Conservation (phyloP, 257 asterid species). For the Hygrophila difformis region DNA sequence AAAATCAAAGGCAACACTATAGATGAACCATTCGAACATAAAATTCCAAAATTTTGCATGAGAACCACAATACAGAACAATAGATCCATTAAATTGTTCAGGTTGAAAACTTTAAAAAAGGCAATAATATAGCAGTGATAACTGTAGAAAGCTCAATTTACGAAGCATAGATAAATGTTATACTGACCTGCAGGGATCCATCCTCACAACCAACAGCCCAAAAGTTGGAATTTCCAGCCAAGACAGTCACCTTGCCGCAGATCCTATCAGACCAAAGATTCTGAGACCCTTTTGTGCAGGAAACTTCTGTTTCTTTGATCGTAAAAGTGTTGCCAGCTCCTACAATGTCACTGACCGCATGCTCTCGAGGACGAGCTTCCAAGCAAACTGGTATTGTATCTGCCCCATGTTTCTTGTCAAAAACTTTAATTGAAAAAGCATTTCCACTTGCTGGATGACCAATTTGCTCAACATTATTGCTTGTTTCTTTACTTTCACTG, state of each 20-base stretch:
- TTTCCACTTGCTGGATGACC: slow-evolving; percentile 39
- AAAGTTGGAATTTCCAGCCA: slow-evolving; percentile 93
- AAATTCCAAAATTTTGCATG: too few relatives aligned
- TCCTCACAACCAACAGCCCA: slow-evolving; percentile 99
- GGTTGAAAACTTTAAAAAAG: too few relatives aligned
- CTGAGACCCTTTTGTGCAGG: slow-evolving; percentile 55
- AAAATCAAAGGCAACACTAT: too few relatives aligned
- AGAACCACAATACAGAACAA: neutral
- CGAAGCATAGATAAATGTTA: slow-evolving; percentile 3
- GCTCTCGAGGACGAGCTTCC: slow-evolving; percentile 89
- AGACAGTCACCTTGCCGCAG: slow-evolving; percentile 78
- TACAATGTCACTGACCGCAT: slow-evolving; percentile 59
- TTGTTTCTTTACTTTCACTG: slow-evolving; percentile 48
- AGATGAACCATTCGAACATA: too few relatives aligned
- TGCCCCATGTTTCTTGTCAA: slow-evolving; percentile 66
- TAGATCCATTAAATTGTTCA: neutral
- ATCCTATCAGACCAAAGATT: slow-evolving; percentile 87
- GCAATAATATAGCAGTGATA: neutral
- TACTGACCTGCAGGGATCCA: slow-evolving; percentile 86
- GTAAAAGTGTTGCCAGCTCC: slow-evolving; percentile 50
- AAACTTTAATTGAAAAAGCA: slow-evolving; percentile 56
- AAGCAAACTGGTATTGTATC: slow-evolving; percentile 55
- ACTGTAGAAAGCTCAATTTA: neutral
- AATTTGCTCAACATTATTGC: slow-evolving; percentile 46
- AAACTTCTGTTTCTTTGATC: slow-evolving; percentile 72